Percentiles rank a stretch among this genome's conserved stretches.
These are phyloP conservation scores for Kregervanrija delftensis DNA, from an alignment of 805 yeast genomes.

Conservation along the genomic window DNA sequence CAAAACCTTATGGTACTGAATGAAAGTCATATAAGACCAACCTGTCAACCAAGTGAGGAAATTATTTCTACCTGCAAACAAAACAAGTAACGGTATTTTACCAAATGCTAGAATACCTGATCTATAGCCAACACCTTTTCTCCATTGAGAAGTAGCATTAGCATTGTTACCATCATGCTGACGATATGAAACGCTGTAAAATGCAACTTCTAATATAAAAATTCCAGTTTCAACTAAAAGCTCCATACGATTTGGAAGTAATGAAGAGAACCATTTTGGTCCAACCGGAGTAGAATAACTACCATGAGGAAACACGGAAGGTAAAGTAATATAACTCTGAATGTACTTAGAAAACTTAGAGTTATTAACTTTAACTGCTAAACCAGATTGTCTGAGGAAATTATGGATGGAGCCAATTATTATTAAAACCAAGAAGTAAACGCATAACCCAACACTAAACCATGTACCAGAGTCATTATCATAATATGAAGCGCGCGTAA, in stretches of 20 bases:
- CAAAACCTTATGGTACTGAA: slow-evolving; percentile 59
- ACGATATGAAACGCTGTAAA: slow-evolving; percentile 11
- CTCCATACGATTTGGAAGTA: slow-evolving; percentile 27
- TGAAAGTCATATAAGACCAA: slow-evolving; percentile 32
- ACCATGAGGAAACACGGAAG: slow-evolving; percentile 27
- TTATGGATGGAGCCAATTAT: slow-evolving; percentile 26
- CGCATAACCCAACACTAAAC: slow-evolving; percentile 29
- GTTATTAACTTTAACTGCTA: slow-evolving; percentile 17
- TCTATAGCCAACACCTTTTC: slow-evolving; percentile 21
- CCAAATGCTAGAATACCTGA: slow-evolving; percentile 33
- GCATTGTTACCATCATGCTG: slow-evolving; percentile 8
- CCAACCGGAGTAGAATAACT: slow-evolving; percentile 9
- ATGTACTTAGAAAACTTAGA: slow-evolving; percentile 22
- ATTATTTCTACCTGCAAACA: slow-evolving; percentile 42
- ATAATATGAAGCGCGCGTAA: slow-evolving; percentile 3
- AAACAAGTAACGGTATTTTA: slow-evolving; percentile 31
- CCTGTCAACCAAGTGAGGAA: slow-evolving; percentile 35
- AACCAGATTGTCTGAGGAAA: slow-evolving; percentile 22
- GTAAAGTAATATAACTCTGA: slow-evolving; percentile 30
- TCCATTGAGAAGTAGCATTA: slow-evolving; percentile 29
- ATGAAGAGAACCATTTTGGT: slow-evolving; percentile 10
- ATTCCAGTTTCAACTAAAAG: slow-evolving; percentile 19
- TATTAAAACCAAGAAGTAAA: slow-evolving; percentile 33
- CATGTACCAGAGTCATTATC: slow-evolving; percentile 4
- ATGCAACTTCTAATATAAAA: slow-evolving; percentile 15